Conservation (phyloP, 768 basidiomycete genomes). For the Pleurotus tuber-regium region DNA sequence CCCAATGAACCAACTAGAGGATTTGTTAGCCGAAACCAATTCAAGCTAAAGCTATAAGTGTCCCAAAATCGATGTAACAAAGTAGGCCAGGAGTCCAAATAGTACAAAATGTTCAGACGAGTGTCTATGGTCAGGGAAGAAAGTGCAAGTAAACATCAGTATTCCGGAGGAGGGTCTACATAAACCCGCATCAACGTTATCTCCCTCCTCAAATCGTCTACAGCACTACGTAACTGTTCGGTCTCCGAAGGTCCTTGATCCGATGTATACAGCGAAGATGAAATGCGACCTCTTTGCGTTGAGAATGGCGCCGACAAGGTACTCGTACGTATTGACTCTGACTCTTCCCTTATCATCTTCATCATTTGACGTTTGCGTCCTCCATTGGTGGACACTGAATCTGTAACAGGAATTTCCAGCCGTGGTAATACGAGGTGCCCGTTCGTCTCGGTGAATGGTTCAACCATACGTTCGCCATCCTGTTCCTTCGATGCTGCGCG, state of each 20-base stretch:
- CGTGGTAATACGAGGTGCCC: background rate
- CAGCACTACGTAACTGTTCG: background rate
- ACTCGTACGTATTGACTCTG: too few relatives aligned
- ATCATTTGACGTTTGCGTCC: background rate
- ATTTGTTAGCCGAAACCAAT: too few relatives aligned
- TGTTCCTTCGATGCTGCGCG: background rate
- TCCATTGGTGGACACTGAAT: background rate
- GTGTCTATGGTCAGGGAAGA: too few relatives aligned
- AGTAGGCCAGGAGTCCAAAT: too few relatives aligned
- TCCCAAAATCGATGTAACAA: too few relatives aligned
- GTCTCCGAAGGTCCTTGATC: background rate
- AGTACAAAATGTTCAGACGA: too few relatives aligned
- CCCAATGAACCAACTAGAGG: too few relatives aligned
- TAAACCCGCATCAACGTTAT: background rate
- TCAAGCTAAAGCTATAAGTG: too few relatives aligned
- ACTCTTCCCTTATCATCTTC: background rate
- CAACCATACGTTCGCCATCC: background rate
- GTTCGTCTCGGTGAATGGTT: background rate
- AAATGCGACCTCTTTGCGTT: background rate
- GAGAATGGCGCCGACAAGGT: background rate
- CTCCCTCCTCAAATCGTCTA: slow-evolving; percentile 5
- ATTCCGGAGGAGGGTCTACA: slow-evolving; percentile 5
- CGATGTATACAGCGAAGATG: background rate
- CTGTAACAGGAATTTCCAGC: background rate
- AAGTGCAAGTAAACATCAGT: too few relatives aligned